Evolutionary conservation across 1,284 basidiomycete species (phyloP), one percentile per base, ranked within the genome.

Genomic region (Tetrapyrgos nigripes): DNA sequence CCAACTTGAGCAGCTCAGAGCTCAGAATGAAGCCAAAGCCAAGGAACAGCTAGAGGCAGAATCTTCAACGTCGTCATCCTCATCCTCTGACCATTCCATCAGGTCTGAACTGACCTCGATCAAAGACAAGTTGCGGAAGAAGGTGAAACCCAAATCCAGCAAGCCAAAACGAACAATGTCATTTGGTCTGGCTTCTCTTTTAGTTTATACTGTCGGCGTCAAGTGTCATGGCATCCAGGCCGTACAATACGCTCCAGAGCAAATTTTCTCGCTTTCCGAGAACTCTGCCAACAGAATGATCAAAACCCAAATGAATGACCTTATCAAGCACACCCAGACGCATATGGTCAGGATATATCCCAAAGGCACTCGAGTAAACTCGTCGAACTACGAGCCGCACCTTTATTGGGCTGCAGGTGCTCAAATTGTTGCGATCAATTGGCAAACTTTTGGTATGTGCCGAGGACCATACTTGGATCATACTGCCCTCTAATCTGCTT

Each of bases 361-460:
- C 0, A 92, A 92, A 67, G 95, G 92, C 1, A 87, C 82, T 37
- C 78, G 96, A 53, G 79, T 97, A 47, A 89, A 83, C 62, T 94
- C 92, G 61, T 90, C 90, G 23, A 99, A 99, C 73, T 98, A 92
- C 70, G 84, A 92, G 64, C 97, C 97, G 3, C 88, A 93, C 73
- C 84, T 90, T 37, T 95, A 88, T 73, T 99, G 97, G 97, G 85
- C 87, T 0, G 88, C 89, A 0, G 97, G 97, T 0, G 88, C 89
- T 17, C 97, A 99, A 74, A 75, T 99, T n/a, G 96, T 97, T 0
- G 95, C 97, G 5, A 83, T 99, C 61, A 99, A 99, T 73, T 98
- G 96, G 93, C 97, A 99, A 75, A 99, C 96, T 0, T 90, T 90
- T 65, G 94, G 93, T 94, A 65, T 56, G 84, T 74, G 19, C 21